Conservation (phyloP, 1,139 yeast species). For the Diutina sp. region DNA sequence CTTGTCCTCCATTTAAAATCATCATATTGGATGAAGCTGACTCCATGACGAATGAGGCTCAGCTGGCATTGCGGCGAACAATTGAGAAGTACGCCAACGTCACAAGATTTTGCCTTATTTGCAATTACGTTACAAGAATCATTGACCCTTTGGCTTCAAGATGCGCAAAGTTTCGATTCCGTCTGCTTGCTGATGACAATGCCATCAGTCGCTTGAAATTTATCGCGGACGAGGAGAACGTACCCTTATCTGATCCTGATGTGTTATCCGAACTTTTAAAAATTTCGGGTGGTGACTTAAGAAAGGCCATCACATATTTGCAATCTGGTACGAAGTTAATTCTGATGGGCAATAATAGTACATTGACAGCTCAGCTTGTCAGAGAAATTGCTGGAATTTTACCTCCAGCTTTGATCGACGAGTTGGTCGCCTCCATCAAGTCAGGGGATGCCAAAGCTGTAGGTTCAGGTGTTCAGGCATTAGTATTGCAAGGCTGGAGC, state of each 20-base stretch:
- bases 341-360: constrained; percentile 10
- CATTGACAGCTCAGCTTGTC: constrained; percentile 31
- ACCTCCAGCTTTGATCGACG: constrained; percentile 38
- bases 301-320: constrained; percentile 82
- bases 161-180: constrained; percentile 89
- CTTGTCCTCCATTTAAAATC: constrained; percentile 91
- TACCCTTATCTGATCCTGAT: constrained; percentile 34
- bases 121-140: constrained; percentile 91
- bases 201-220: constrained; percentile 55
- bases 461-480: constrained; percentile 34
- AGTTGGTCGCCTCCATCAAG: constrained; percentile 27
- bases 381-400: constrained; percentile 82
- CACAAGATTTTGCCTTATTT: constrained; percentile 85
- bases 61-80: constrained; percentile 85
- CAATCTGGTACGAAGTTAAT: constrained; percentile 75
- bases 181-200: constrained; percentile 56
- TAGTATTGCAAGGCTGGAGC: constrained; percentile 74
- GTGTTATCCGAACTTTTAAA: constrained; percentile 44
- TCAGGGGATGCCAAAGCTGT: constrained; percentile 25
- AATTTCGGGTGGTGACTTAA: constrained; percentile 77
- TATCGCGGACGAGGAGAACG: constrained; percentile 44
- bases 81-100: constrained; percentile 91
- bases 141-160: constrained; percentile 94
- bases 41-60: constrained; percentile 98
- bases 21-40: constrained; percentile 91